Conservation (phyloP, 192 early-diverging fungal genomes). For the Coemansia pectinata region DNA sequence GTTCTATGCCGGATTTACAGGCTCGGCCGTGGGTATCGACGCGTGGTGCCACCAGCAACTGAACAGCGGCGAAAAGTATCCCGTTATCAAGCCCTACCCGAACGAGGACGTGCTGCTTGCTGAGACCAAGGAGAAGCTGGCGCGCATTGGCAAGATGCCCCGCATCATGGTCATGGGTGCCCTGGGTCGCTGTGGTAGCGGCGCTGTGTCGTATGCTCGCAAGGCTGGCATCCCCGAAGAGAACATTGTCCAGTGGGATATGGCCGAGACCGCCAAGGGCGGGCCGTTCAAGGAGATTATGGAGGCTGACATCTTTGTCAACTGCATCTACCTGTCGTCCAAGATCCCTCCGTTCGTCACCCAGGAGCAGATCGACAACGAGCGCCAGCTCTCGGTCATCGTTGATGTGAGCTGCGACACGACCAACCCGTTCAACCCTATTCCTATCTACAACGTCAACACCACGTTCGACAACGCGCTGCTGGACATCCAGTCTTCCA, state of each 20-base stretch:
- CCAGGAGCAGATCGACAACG: slow-evolving; percentile 68
- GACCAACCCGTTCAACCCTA: slow-evolving; percentile 97
- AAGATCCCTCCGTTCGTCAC: slow-evolving; percentile 96
- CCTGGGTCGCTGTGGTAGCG: slow-evolving; percentile 90
- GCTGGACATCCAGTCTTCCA: slow-evolving; percentile 61
- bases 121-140: slow-evolving; percentile 63
- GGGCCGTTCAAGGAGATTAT: slow-evolving; percentile 94
- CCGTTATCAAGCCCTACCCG: slow-evolving; percentile 78
- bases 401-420: slow-evolving; percentile 96
- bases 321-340: slow-evolving; percentile 95
- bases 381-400: slow-evolving; percentile 77
- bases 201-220: slow-evolving; percentile 81
- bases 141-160: slow-evolving; percentile 67
- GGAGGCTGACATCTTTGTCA: slow-evolving; percentile 92
- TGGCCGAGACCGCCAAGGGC: slow-evolving; percentile 87
- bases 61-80: slow-evolving; percentile 60
- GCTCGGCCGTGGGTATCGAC: slow-evolving; percentile 87
- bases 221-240: slow-evolving; percentile 81
- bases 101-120: slow-evolving; percentile 79
- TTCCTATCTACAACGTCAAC: slow-evolving; percentile 89
- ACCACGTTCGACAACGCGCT: slow-evolving; percentile 95
- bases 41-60: slow-evolving; percentile 85
- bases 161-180: slow-evolving; percentile 98
- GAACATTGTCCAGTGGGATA: slow-evolving; percentile 94
- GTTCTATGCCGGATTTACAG: slow-evolving; percentile 96